Evolutionary conservation across 2,329 filamentous ascomycete species (phyloP).

Genomic region (Sarocladium kiliense): DNA sequence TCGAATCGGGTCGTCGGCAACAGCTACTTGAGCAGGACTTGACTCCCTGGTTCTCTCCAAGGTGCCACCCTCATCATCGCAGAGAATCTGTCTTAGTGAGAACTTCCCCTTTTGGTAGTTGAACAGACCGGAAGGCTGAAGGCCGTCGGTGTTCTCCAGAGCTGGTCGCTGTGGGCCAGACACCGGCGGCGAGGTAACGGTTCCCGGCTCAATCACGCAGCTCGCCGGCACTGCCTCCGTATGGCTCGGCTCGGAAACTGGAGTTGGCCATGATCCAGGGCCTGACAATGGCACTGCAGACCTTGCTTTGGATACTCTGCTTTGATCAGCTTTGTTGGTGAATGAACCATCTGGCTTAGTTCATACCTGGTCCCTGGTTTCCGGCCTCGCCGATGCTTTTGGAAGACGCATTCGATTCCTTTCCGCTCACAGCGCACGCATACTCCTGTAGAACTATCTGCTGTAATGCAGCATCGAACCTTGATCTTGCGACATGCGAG

Average conservation of each 20-base stretch:
- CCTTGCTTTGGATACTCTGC: too few relatives aligned
- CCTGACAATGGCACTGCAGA: too few relatives aligned
- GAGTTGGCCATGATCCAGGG: too few relatives aligned
- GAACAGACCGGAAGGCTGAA: constrained; percentile 27
- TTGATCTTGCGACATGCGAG: constrained; percentile 32
- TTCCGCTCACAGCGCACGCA: constrained; percentile 33
- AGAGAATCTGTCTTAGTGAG: constrained; percentile 27
- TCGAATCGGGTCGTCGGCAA: not conserved
- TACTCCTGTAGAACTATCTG: constrained; percentile 12
- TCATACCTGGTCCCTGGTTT: constrained; percentile 29
- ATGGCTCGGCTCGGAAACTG: too few relatives aligned
- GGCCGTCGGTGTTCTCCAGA: constrained; percentile 10
- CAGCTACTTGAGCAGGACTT: not conserved
- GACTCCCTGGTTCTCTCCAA: not conserved
- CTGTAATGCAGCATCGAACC: constrained; percentile 28
- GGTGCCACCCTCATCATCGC: constrained; percentile 12
- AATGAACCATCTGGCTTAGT: too few relatives aligned
- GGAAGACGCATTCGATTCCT: constrained; percentile 30
- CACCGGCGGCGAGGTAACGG: too few relatives aligned
- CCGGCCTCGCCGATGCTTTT: constrained; percentile 32
- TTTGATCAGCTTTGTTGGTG: too few relatives aligned
- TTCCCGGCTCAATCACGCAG: too few relatives aligned
- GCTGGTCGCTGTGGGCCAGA: not conserved
- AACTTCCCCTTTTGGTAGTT: constrained; percentile 28
- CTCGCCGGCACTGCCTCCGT: too few relatives aligned